These are phyloP conservation scores for Flaveria sonorensis DNA, from an alignment of 129 eudicot species.

Conservation along the genomic window DNA sequence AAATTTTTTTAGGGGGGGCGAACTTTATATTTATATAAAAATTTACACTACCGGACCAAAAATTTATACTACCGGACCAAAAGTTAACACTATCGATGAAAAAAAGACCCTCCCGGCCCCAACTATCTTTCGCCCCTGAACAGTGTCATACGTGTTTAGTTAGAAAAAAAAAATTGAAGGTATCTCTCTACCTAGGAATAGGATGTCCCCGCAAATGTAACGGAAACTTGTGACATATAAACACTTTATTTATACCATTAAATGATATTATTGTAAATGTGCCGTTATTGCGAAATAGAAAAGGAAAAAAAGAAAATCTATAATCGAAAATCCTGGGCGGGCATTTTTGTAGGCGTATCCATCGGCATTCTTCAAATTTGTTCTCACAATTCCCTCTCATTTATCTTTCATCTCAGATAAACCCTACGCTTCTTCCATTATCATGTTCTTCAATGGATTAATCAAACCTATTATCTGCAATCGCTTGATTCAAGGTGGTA, in stretches of 20 bases:
- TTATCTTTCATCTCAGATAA: background rate
- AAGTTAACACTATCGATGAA: too few species aligned
- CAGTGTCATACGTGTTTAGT: too few species aligned
- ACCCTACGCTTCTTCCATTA: background rate
- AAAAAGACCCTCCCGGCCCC: too few species aligned
- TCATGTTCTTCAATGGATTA: background rate
- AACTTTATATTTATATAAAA: too few species aligned
- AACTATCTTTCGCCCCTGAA: too few species aligned
- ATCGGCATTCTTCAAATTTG: slow-evolving; percentile 15
- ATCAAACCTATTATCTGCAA: background rate
- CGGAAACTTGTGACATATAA: background rate
- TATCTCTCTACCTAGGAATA: too few species aligned
- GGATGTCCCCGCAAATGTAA: too few species aligned
- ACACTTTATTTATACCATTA: background rate
- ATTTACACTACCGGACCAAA: too few species aligned
- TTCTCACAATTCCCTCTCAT: background rate
- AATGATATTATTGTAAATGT: background rate
- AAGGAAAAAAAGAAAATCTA: background rate
- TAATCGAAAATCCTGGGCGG: slow-evolving; percentile 13
- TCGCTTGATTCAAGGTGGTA: background rate
- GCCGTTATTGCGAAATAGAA: background rate
- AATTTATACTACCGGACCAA: too few species aligned
- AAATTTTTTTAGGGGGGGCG: too few species aligned
- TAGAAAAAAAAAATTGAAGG: too few species aligned
- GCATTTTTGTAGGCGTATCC: slow-evolving; percentile 12